Evolutionary conservation across 73 alveolate species (phyloP).

Genomic region (Tetrahymena elliotti): DNA sequence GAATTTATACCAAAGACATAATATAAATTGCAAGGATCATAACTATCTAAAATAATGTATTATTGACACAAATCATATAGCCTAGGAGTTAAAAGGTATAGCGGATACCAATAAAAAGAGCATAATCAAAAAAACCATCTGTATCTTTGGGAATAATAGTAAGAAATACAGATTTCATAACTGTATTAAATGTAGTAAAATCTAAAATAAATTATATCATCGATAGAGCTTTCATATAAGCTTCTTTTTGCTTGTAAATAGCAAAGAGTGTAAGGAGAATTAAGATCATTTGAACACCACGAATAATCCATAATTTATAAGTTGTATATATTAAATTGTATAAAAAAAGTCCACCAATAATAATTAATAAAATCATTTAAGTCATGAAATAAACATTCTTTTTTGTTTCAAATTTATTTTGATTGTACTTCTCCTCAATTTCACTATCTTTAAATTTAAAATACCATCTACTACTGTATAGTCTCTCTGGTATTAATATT

Average conservation of each 20-base stretch:
- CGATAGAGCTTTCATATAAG: not conserved
- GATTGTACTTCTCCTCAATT: not conserved
- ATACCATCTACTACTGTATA: not conserved
- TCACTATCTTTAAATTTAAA: not conserved
- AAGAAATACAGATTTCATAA: not conserved
- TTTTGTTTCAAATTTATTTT: not conserved
- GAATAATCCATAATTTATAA: not conserved
- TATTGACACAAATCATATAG: not conserved
- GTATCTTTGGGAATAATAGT: not conserved
- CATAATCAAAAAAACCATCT: not conserved
- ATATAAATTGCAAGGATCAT: not conserved
- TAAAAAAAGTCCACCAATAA: not conserved
- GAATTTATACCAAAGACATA: not conserved
- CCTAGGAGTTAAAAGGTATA: not conserved
- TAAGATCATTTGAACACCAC: not conserved
- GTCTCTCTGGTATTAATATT: not conserved
- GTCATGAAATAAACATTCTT: not conserved
- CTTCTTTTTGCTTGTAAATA: not conserved
- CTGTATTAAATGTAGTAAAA: not conserved
- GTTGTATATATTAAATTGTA: not conserved
- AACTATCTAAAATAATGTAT: not conserved
- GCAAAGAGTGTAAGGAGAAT: not conserved
- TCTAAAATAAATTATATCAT: not conserved
- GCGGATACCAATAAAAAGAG: not conserved
- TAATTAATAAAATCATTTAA: not conserved